Conservation (phyloP, 2,329 filamentous ascomycete genomes). For the Falciphora oryzae region DNA sequence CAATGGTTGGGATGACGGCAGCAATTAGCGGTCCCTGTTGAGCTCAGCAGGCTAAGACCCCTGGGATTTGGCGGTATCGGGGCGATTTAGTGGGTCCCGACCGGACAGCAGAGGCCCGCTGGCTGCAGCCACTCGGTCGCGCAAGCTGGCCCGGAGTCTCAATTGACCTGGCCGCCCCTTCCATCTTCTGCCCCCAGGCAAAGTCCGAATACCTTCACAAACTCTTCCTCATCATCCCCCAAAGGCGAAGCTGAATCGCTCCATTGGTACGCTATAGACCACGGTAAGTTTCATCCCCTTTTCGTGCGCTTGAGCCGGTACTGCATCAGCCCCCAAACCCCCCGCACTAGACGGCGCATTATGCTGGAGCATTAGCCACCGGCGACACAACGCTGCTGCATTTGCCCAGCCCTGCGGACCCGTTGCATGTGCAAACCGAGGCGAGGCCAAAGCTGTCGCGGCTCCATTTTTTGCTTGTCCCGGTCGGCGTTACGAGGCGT, state of each 20-base stretch:
- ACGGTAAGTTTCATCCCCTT: background rate
- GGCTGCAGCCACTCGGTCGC: background rate
- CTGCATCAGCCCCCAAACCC: background rate
- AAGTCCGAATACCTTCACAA: background rate
- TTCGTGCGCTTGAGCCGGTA: background rate
- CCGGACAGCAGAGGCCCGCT: constrained; percentile 1
- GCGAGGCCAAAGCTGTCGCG: background rate
- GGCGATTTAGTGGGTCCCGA: background rate
- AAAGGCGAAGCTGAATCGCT: background rate
- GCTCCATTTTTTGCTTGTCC: constrained; percentile 1
- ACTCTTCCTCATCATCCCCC: background rate
- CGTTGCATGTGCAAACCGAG: background rate
- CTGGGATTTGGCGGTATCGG: background rate
- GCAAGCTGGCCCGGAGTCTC: background rate
- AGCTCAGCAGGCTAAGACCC: background rate
- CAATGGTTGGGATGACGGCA: constrained; percentile 9
- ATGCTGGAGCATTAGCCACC: background rate
- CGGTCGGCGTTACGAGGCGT: background rate
- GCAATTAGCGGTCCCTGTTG: constrained; percentile 7
- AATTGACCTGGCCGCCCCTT: background rate
- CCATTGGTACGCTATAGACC: background rate
- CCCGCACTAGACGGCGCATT: background rate
- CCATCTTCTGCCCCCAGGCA: background rate
- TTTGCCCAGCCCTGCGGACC: background rate
- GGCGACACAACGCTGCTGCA: background rate